Evolutionary conservation across 192 early-diverging fungal species (phyloP).

Genomic region (Backusella tuberculispora): DNA sequence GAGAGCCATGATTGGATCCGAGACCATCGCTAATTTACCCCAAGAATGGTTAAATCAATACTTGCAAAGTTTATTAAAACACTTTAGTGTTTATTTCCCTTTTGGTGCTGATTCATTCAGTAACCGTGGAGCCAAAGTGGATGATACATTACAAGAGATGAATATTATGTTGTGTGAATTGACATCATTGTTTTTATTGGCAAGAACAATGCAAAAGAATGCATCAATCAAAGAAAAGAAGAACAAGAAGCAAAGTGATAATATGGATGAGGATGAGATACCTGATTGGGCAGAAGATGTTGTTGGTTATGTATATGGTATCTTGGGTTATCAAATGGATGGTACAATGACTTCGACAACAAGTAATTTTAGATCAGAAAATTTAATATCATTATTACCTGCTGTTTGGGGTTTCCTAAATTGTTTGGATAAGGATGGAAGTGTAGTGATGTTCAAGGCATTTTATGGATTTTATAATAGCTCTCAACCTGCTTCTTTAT

Average conservation of each 20-base stretch:
- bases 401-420: conserved; percentile 59
- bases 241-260: background rate
- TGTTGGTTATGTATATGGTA: conserved; percentile 58
- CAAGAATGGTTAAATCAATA: conserved; percentile 50
- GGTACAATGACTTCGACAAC: conserved; percentile 42
- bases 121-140: conserved; percentile 58
- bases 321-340: conserved; percentile 50
- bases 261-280: conserved; percentile 27
- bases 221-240: conserved; percentile 24
- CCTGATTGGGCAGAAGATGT: conserved; percentile 55
- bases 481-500: conserved; percentile 40
- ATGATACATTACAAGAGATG: conserved; percentile 63
- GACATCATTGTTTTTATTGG: conserved; percentile 59
- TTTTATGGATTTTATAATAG: conserved; percentile 34
- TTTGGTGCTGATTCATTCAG: conserved; percentile 63
- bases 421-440: conserved; percentile 40
- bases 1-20: conserved; percentile 54
- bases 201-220: conserved; percentile 41
- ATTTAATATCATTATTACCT: conserved; percentile 50
- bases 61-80: conserved; percentile 66
- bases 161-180: conserved; percentile 72
- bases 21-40: conserved; percentile 28
- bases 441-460: conserved; percentile 42
- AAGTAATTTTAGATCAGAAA: conserved; percentile 46
- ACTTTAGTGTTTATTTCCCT: conserved; percentile 76